phyloP scores from a whole-genome alignment of 495 filamentous ascomycete species.

The Penicillium robsamsonii region DNA sequence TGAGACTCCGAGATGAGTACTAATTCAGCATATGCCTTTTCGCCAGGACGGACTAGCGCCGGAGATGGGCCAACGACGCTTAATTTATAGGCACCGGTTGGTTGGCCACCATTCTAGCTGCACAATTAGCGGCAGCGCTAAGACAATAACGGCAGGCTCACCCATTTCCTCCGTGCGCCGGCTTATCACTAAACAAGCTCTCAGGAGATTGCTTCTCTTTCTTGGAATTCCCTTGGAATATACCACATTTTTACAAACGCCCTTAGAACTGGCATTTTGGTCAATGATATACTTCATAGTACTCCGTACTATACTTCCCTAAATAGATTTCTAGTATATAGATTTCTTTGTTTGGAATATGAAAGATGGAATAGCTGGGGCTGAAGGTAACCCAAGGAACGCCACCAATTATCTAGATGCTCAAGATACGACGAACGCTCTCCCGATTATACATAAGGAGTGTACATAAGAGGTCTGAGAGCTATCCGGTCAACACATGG shows the following conservation, averaged over 20 bases:
- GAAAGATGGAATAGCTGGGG: background rate
- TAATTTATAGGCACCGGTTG: background rate
- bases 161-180: constrained; percentile 1
- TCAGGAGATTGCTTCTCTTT: constrained; percentile 7
- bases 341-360: no score
- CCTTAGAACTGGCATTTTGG: no score
- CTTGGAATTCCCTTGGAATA: background rate
- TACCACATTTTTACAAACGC: no score
- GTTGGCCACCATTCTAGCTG: constrained; percentile 1
- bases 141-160: constrained; percentile 9
- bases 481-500: background rate
- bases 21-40: background rate
- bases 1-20: background rate
- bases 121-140: constrained; percentile 6
- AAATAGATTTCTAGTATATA: no score
- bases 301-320: background rate
- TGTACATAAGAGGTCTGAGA: background rate
- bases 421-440: background rate
- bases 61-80: constrained; percentile 6
- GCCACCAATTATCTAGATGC: constrained; percentile 5
- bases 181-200: constrained; percentile 31
- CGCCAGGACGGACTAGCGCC: background rate
- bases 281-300: background rate
- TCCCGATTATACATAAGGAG: background rate
- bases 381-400: constrained; percentile 18